Base-by-base conservation (phyloP, 2,329 filamentous ascomycete species). In the Diplodia intermedia region DNA sequence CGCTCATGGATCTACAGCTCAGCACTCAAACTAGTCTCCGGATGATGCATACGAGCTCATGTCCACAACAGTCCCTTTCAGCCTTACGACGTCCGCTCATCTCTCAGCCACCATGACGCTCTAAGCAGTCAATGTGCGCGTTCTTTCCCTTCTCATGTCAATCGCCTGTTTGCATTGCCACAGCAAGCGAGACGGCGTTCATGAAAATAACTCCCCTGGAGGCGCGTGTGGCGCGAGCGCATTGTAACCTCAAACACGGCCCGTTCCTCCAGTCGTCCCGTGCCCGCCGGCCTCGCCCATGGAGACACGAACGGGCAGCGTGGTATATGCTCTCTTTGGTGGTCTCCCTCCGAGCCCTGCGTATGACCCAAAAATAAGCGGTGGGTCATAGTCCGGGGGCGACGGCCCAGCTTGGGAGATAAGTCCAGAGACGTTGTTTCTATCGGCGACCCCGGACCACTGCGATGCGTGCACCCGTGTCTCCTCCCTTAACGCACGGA, bases 251-350 rank as follows among this genome's bases (percentile, higher is more conserved):
- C 60, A 36, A 47, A 52, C 60, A 12, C 47, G 43, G 60, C 20
- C 60, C 60, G 60, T 36, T 14, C 60, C 60, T 52, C 60, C n/a
- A 26, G n/a, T 29, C 40, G 60, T 38, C 31, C 43, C 47, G 60
- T 63, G 60, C 60, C 12, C 40, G 5, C 12, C 29, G 14, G 20
- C 6, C 33, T 20, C 54, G 18, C 31, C 20, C 54, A 56, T 47
- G 33, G 29, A 49, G 31, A 52, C 43, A 50, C 43, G 60, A 52
- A 52, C 43, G n/a, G 43, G 26, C n/a, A 43, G 7, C 5, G 26
- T 23, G 12, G 33, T 23, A 43, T 20, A 20, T 7, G 6, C 33
- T n/a, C 23, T 47, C n/a, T 47, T 33, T 15, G 3, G 5, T 38
- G 31, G 20, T 38, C 47, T 63, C 57, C 14, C 47, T 20, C 31